Evolutionary conservation across 441 rosid genomes (phyloP).

Genomic region (Populus hybrid): DNA sequence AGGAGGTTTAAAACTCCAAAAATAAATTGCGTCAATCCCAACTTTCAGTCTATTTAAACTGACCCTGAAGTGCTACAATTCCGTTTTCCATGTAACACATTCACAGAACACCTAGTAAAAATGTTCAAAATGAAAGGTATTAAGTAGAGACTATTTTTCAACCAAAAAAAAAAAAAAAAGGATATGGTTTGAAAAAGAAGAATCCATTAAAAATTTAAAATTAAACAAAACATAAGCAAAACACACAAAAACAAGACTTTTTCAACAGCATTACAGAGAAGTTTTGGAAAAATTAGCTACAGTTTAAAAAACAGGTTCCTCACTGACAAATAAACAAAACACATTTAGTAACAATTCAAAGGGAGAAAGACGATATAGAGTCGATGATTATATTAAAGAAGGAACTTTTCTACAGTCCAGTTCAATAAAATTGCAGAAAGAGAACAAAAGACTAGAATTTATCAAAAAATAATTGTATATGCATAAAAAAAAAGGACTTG

Average conservation of each 20-base stretch:
- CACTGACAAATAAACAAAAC: background rate
- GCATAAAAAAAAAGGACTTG: background rate
- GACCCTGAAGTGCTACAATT: background rate
- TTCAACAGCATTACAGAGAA: background rate
- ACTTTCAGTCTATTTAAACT: background rate
- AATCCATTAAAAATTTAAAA: background rate
- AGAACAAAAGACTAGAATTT: background rate
- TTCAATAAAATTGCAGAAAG: background rate
- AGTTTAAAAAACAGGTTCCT: background rate
- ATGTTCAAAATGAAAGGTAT: background rate
- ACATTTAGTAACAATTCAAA: background rate
- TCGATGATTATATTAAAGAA: background rate
- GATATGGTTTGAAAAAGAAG: background rate
- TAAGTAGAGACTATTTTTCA: background rate
- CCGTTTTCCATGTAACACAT: background rate
- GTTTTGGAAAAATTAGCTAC: background rate
- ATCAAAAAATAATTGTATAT: background rate
- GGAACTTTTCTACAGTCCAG: background rate
- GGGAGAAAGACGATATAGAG: background rate
- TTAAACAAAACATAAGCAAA: background rate
- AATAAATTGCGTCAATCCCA: background rate
- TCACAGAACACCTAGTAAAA: background rate
- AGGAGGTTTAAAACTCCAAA: background rate
- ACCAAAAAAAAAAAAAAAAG: background rate
- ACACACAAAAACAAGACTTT: background rate